Evolutionary conservation across 805 yeast genomes (phyloP).

Genomic region (Candida patagonica): DNA sequence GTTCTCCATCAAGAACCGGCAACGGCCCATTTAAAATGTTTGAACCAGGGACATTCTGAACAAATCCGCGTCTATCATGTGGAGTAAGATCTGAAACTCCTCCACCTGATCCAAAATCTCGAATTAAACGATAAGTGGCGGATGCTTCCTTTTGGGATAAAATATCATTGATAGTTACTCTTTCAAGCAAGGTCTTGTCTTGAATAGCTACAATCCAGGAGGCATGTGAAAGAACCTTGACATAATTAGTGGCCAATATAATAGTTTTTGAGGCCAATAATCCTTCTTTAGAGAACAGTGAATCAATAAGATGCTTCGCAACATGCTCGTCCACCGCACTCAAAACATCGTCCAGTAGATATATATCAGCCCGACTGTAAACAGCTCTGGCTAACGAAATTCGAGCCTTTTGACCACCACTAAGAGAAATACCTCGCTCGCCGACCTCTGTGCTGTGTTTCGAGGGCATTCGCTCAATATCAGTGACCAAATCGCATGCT

Average conservation of each 20-base stretch:
- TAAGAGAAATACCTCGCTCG: slow-evolving; percentile 75
- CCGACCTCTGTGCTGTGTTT: too few species aligned
- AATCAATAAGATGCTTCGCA: slow-evolving; percentile 70
- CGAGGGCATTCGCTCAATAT: slow-evolving; percentile 83
- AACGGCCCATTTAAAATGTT: too few species aligned
- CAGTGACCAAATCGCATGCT: too few species aligned
- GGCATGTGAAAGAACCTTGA: slow-evolving; percentile 65
- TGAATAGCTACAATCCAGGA: slow-evolving; percentile 53
- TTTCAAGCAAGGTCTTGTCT: slow-evolving; percentile 43
- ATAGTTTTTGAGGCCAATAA: slow-evolving; percentile 69
- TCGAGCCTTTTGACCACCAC: slow-evolving; percentile 97
- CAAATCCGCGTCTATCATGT: too few species aligned
- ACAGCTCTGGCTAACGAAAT: slow-evolving; percentile 90
- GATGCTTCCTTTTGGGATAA: slow-evolving; percentile 31
- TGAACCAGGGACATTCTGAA: slow-evolving; percentile 71
- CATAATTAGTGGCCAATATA: slow-evolving; percentile 69
- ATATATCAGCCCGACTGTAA: slow-evolving; percentile 84
- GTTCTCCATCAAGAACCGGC: too few species aligned
- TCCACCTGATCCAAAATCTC: too few species aligned
- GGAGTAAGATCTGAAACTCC: too few species aligned
- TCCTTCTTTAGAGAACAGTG: slow-evolving; percentile 48
- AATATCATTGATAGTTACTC: slow-evolving; percentile 53
- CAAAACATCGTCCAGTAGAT: too few species aligned
- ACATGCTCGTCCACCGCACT: slow-evolving; percentile 93
- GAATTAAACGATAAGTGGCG: slow-evolving; percentile 25